These are phyloP conservation scores for Leucaena leucocephala DNA, from an alignment of 306 rosid species.

Conservation along the genomic window DNA sequence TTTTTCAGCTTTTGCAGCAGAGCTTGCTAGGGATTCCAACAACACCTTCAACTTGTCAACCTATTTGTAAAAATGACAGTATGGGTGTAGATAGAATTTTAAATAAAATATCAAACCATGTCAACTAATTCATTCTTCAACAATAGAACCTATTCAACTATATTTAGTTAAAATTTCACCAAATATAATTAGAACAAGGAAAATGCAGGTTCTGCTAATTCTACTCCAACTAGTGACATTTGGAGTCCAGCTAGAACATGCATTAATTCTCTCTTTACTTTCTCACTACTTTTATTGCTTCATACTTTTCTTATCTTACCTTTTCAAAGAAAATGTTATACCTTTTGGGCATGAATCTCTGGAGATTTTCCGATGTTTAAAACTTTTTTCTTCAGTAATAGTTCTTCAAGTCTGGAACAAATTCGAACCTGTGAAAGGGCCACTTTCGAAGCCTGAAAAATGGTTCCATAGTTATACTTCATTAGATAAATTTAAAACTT, in stretches of 20 bases:
- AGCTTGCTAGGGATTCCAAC: conserved; percentile 87
- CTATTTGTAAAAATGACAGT: conserved; percentile 46
- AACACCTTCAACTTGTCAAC: conserved; percentile 93
- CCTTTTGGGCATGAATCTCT: conserved; percentile 89
- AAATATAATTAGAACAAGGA: neutral
- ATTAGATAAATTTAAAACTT: conserved; percentile 27
- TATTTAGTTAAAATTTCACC: neutral
- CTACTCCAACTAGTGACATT: neutral
- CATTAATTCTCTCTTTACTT: conserved; percentile 17
- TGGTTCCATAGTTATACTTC: conserved; percentile 30
- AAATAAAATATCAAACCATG: conserved; percentile 3
- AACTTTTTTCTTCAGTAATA: conserved; percentile 72
- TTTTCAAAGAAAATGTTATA: conserved; percentile 39
- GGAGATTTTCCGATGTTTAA: conserved; percentile 73
- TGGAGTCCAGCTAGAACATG: neutral
- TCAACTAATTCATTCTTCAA: neutral
- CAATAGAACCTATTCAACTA: neutral
- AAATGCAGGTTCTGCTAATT: conserved; percentile 20
- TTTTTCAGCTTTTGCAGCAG: conserved; percentile 83
- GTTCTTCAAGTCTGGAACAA: conserved; percentile 87
- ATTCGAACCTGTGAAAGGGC: conserved; percentile 81
- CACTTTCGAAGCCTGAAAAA: conserved; percentile 71
- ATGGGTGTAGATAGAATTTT: conserved; percentile 10
- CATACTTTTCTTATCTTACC: conserved; percentile 9
- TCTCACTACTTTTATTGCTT: conserved; percentile 23